phyloP scores from a whole-genome alignment of 257 asterid species.

The Gynochthodes officinalis region DNA sequence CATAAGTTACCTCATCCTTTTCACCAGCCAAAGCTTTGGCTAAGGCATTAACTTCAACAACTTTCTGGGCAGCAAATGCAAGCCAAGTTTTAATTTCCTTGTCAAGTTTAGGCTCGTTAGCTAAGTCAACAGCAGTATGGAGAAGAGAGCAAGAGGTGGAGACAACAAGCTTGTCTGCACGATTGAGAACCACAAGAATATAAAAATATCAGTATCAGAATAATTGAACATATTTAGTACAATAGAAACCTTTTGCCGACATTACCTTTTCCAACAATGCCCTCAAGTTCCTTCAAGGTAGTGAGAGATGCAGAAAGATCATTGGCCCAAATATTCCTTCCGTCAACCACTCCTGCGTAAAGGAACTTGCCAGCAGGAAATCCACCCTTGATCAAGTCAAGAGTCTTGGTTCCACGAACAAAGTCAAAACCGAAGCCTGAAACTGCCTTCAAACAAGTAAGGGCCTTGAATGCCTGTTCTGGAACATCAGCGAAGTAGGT shows the following conservation, averaged over 20 bases:
- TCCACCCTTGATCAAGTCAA: constrained; percentile 74
- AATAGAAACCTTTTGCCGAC: constrained; percentile 9
- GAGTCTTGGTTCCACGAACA: constrained; percentile 77
- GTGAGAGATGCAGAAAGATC: constrained; percentile 68
- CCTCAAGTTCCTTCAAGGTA: constrained; percentile 63
- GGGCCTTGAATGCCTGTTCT: constrained; percentile 65
- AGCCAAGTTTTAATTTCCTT: constrained; percentile 91
- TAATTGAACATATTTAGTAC: constrained; percentile 6
- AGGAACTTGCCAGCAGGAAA: constrained; percentile 89
- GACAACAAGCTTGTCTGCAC: constrained; percentile 87
- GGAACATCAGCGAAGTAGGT: constrained; percentile 91
- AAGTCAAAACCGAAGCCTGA: constrained; percentile 83
- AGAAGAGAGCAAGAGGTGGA: constrained; percentile 89
- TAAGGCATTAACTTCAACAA: constrained; percentile 88
- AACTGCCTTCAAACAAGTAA: constrained; percentile 68
- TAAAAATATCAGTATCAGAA: neutral
- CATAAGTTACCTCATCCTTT: constrained; percentile 67
- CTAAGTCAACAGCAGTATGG: constrained; percentile 94
- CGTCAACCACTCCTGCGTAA: constrained; percentile 97
- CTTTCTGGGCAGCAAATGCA: constrained; percentile 95
- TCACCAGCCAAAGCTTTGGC: constrained; percentile 87
- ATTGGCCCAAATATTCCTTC: constrained; percentile 99
- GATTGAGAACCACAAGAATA: constrained; percentile 4
- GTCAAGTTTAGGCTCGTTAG: constrained; percentile 85
- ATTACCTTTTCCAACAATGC: constrained; percentile 86